Evolutionary conservation across 768 basidiomycete species (phyloP).

Genomic region (Psilocybe cubensis): DNA sequence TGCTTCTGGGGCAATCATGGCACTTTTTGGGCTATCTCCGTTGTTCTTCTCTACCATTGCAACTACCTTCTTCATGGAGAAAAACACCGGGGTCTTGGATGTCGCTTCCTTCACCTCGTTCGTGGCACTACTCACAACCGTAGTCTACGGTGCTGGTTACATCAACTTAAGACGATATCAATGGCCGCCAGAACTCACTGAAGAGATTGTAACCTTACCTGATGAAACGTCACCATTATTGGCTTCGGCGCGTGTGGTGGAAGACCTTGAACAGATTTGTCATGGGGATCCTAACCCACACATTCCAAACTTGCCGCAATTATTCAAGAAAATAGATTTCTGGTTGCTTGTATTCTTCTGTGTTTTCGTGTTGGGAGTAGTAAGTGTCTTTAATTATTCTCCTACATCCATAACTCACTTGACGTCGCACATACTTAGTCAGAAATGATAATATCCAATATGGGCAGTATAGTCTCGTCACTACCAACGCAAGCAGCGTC

Average conservation of each 20-base stretch:
- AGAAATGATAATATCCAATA: constrained; percentile 85
- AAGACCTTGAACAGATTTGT: background rate
- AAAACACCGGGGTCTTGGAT: constrained; percentile 45
- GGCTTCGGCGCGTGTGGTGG: background rate
- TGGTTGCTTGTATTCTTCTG: constrained; percentile 63
- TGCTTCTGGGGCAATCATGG: constrained; percentile 68
- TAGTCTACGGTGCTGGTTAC: constrained; percentile 58
- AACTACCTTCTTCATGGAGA: constrained; percentile 58
- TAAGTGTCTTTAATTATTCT: constrained; percentile 39
- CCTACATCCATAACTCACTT: background rate
- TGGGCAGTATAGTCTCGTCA: constrained; percentile 75
- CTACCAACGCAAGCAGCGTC: constrained; percentile 40
- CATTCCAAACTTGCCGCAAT: constrained; percentile 34
- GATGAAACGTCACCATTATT: constrained; percentile 40
- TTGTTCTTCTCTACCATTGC: constrained; percentile 71
- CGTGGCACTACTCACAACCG: constrained; percentile 56
- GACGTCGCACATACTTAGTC: constrained; percentile 39
- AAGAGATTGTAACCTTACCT: background rate
- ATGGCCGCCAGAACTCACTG: constrained; percentile 5
- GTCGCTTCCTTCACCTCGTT: constrained; percentile 54
- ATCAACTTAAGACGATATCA: constrained; percentile 37
- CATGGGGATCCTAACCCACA: background rate
- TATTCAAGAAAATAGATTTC: constrained; percentile 61
- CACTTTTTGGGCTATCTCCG: constrained; percentile 83
- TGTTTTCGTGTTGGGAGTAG: constrained; percentile 65